Conservation (phyloP, 345 rosid species). For the Citropsis articulata region DNA sequence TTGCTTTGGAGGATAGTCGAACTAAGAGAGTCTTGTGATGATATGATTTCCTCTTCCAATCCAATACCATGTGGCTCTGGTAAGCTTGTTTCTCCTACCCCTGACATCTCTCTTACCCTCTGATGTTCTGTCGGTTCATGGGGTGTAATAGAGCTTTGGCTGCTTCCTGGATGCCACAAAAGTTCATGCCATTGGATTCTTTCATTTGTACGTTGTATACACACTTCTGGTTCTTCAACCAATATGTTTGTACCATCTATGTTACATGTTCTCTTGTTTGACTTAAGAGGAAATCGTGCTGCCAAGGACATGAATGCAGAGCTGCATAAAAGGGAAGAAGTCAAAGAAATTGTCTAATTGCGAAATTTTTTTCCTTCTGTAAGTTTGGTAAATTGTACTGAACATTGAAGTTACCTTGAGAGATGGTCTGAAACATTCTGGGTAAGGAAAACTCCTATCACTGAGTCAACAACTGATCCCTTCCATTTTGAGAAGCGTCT, state of each 20-base stretch:
- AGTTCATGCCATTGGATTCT: slow-evolving; percentile 40
- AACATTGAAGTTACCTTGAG: slow-evolving; percentile 59
- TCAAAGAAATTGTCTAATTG: slow-evolving; percentile 14
- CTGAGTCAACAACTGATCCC: slow-evolving; percentile 97
- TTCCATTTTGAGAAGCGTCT: slow-evolving; percentile 97
- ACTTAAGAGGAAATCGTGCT: slow-evolving; percentile 66
- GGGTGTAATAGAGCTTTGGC: slow-evolving; percentile 36
- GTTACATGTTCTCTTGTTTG: slow-evolving; percentile 29
- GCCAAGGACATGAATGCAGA: slow-evolving; percentile 94
- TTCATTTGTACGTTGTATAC: slow-evolving; percentile 33
- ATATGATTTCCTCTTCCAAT: slow-evolving; percentile 63
- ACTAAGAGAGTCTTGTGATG: slow-evolving; percentile 69
- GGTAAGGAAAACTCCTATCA: slow-evolving; percentile 92
- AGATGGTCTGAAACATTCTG: slow-evolving; percentile 97
- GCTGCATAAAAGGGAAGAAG: slow-evolving; percentile 46
- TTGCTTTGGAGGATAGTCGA: slow-evolving; percentile 43
- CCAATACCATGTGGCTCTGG: slow-evolving; percentile 40
- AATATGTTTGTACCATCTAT: slow-evolving; percentile 26
- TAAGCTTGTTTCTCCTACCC: slow-evolving; percentile 39
- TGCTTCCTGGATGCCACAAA: slow-evolving; percentile 24
- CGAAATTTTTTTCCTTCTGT: slow-evolving; percentile 7
- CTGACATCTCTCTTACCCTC: slow-evolving; percentile 32
- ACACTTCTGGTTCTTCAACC: slow-evolving; percentile 61
- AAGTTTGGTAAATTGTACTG: neutral
- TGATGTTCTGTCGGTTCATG: slow-evolving; percentile 36